phyloP scores from a whole-genome alignment of 345 rosid species.

The Populus davidiana region DNA sequence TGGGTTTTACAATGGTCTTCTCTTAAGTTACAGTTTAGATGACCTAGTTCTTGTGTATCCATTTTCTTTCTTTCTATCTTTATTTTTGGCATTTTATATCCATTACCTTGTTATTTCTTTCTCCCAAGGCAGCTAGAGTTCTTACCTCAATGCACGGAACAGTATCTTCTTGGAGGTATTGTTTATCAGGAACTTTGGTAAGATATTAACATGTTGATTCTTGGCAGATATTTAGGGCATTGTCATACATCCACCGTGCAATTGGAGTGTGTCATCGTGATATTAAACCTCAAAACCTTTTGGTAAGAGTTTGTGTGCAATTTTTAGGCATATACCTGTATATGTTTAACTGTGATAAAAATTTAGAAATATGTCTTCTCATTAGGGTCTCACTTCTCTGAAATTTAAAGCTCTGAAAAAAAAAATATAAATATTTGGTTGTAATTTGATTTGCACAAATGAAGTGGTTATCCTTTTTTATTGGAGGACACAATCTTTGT shows the following conservation, averaged over 20 bases:
- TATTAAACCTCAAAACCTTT: conserved; percentile 94
- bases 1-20: not conserved
- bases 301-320: conserved; percentile 47
- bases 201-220: conserved; percentile 6
- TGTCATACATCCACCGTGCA: conserved; percentile 81
- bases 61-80: too few species aligned
- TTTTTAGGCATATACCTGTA: not conserved
- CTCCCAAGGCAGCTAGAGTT: not conserved
- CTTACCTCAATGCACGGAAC: not conserved
- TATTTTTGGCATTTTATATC: not conserved
- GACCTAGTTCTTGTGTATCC: not conserved
- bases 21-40: not conserved
- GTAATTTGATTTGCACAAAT: not conserved
- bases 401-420: not conserved
- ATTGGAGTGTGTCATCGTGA: conserved; percentile 95
- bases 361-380: too few species aligned
- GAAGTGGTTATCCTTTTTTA: not conserved
- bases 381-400: too few species aligned
- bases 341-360: not conserved
- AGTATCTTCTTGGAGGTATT: not conserved
- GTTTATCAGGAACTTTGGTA: not conserved
- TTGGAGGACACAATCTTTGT: not conserved
- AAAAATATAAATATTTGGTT: not conserved
- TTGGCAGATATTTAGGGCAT: conserved; percentile 87
- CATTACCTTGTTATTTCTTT: not conserved